phyloP scores from a whole-genome alignment of 768 basidiomycete species.

The Mycena metata region DNA sequence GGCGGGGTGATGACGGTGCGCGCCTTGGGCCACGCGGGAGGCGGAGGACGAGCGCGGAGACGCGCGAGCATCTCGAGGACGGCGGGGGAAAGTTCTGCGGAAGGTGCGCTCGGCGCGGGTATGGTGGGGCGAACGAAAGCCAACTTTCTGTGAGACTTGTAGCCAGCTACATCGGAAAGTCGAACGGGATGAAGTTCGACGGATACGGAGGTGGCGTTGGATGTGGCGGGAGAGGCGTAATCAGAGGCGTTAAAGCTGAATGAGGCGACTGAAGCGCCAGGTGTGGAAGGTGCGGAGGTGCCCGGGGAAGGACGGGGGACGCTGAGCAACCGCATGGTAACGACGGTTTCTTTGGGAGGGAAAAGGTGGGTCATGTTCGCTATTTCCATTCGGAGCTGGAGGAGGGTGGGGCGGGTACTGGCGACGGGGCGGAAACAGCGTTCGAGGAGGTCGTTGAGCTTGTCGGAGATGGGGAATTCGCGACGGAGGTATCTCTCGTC shows the following conservation, averaged over 20 bases:
- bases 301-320: neutral
- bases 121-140: neutral
- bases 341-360: neutral
- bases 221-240: neutral
- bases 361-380: constrained; percentile 57
- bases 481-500: constrained; percentile 60
- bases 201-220: constrained; percentile 1
- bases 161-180: neutral
- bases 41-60: neutral
- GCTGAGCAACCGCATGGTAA: neutral
- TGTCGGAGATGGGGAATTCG: constrained; percentile 66
- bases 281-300: constrained; percentile 9
- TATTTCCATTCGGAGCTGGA: constrained; percentile 59
- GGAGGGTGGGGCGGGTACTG: constrained; percentile 55
- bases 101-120: neutral
- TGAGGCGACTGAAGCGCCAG: constrained; percentile 17
- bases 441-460: constrained; percentile 61
- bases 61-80: constrained; percentile 6
- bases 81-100: constrained; percentile 3
- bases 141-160: neutral
- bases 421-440: constrained; percentile 63
- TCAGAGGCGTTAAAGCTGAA: constrained; percentile 22
- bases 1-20: neutral
- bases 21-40: neutral
- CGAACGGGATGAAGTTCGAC: neutral